These are phyloP conservation scores for Marasmius fiardii DNA, from an alignment of 1,284 basidiomycete genomes.

Conservation along the genomic window DNA sequence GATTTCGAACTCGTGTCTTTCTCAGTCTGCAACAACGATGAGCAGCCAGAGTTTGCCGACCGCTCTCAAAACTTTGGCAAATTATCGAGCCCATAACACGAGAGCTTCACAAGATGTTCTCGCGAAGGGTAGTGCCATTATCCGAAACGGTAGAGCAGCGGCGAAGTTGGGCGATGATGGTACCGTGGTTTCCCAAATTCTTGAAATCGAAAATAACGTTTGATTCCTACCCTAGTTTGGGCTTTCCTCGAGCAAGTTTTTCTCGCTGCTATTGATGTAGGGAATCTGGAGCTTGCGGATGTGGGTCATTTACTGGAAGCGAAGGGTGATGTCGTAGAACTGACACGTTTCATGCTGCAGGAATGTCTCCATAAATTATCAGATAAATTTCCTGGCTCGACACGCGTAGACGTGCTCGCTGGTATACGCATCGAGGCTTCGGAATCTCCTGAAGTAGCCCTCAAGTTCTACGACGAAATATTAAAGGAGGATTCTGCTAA, in stretches of 20 bases:
- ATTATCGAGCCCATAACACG: slow-evolving; percentile 64
- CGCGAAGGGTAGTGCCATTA: slow-evolving; percentile 55
- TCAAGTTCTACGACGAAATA: slow-evolving; percentile 68
- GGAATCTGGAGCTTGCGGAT: slow-evolving; percentile 76
- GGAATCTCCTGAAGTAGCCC: slow-evolving; percentile 56
- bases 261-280: slow-evolving; percentile 84
- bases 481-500: slow-evolving; percentile 74
- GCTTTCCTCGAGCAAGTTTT: slow-evolving; percentile 86
- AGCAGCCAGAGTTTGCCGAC: slow-evolving; percentile 39
- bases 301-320: slow-evolving; percentile 44
- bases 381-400: slow-evolving; percentile 77
- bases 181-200: slow-evolving; percentile 20
- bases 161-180: slow-evolving; percentile 60
- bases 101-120: slow-evolving; percentile 73
- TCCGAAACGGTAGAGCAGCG: slow-evolving; percentile 45
- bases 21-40: neutral
- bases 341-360: slow-evolving; percentile 16
- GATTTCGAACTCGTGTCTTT: neutral
- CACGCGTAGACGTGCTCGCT: slow-evolving; percentile 79
- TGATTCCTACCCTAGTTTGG: slow-evolving; percentile 56
- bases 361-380: slow-evolving; percentile 64
- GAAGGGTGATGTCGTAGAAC: neutral
- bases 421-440: slow-evolving; percentile 85
- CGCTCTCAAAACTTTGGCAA: slow-evolving; percentile 65
- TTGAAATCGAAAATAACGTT: neutral